phyloP scores from a whole-genome alignment of 2,329 filamentous ascomycete species.

The Neofusicoccum ribis region DNA sequence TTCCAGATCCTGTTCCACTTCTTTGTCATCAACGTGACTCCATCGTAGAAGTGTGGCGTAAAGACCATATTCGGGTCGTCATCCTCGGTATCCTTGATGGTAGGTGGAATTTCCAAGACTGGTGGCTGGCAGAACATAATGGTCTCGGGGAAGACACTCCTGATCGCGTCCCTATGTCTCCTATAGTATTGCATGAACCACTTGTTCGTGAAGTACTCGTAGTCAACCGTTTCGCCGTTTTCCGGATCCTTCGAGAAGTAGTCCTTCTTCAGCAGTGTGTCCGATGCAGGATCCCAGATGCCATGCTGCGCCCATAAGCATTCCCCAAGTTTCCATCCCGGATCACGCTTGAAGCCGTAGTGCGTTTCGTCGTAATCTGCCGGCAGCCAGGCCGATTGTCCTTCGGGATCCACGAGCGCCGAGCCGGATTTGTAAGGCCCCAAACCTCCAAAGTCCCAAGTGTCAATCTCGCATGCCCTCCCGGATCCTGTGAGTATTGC shows the following conservation, averaged over 20 bases:
- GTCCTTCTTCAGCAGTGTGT: conserved; percentile 76
- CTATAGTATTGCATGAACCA: conserved; percentile 90
- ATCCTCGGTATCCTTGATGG: conserved; percentile 81
- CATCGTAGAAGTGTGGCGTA: conserved; percentile 94
- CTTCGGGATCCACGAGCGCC: conserved; percentile 82
- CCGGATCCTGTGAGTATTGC: conserved; percentile 89
- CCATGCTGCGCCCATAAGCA: conserved; percentile 97
- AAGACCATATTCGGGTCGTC: conserved; percentile 91
- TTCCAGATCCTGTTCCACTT: conserved; percentile 99
- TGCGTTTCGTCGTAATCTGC: conserved; percentile 78
- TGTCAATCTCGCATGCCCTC: conserved; percentile 82
- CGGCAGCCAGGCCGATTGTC: conserved; percentile 80
- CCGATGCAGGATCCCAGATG: conserved; percentile 82
- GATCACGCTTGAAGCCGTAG: conserved; percentile 88
- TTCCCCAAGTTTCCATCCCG: conserved; percentile 87
- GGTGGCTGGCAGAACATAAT: conserved; percentile 91
- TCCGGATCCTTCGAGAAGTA: conserved; percentile 82
- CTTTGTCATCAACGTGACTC: conserved; percentile 94
- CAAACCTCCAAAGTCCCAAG: conserved; percentile 90
- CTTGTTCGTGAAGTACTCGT: conserved; percentile 83
- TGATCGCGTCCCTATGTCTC: conserved; percentile 71
- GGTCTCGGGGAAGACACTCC: conserved; percentile 72
- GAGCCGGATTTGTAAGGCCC: conserved; percentile 88
- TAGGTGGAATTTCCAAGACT: conserved; percentile 86
- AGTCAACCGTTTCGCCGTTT: conserved; percentile 73